These are phyloP conservation scores for Mortierella sp. DNA, from an alignment of 371 early-diverging fungal genomes.

Conservation along the genomic window DNA sequence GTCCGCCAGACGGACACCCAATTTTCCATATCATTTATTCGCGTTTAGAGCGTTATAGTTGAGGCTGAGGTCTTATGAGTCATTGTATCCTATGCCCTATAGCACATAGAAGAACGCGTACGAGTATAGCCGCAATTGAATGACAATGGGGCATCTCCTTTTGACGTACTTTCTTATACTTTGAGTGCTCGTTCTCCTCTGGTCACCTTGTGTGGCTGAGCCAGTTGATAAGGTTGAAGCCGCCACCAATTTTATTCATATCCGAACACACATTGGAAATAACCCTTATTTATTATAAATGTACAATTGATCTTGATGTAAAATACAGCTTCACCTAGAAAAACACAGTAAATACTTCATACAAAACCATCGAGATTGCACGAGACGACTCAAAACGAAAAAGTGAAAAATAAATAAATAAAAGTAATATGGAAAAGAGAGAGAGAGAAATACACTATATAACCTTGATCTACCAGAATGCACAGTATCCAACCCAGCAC, in stretches of 20 bases:
- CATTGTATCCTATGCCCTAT: background rate
- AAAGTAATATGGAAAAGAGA: background rate
- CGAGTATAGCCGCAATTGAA: background rate
- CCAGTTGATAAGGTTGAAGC: too few relatives aligned
- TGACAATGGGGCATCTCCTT: too few relatives aligned
- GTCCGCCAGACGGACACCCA: conserved; percentile 15
- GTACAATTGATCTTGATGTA: background rate
- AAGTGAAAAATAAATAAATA: background rate
- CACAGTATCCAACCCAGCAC: conserved; percentile 97
- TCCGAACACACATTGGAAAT: too few relatives aligned
- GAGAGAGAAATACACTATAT: background rate
- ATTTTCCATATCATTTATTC: background rate
- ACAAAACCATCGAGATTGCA: background rate
- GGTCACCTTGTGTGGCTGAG: too few relatives aligned
- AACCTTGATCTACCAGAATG: conserved; percentile 64
- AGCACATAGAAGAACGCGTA: background rate
- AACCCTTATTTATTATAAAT: background rate
- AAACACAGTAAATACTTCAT: background rate
- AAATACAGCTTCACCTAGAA: conserved; percentile 6
- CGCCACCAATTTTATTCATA: background rate
- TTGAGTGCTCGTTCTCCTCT: too few relatives aligned
- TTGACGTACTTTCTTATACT: too few relatives aligned
- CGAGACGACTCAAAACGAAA: background rate
- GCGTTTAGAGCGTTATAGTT: background rate
- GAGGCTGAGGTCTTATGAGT: background rate